Conservation (phyloP, 495 filamentous ascomycete species). For the Staphylotrichum tortipilum region DNA sequence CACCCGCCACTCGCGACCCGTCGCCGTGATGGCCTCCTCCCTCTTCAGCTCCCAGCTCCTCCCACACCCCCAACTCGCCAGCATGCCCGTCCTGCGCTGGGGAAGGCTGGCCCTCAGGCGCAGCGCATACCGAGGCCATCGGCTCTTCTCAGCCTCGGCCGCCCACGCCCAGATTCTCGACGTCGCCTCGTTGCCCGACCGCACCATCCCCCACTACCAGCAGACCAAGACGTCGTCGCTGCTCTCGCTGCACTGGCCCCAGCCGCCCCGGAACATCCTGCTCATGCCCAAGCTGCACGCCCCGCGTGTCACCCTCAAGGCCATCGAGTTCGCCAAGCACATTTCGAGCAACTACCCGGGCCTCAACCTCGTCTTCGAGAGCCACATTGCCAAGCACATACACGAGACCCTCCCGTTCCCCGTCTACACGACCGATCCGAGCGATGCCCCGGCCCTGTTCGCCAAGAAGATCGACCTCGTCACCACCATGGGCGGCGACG, state of each 20-base stretch:
- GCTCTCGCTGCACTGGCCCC: constrained; percentile 79
- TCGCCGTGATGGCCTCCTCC: constrained; percentile 5
- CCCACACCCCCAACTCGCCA: constrained; percentile 1
- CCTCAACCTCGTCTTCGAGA: constrained; percentile 76
- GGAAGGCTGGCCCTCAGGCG: neutral
- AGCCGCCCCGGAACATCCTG: constrained; percentile 79
- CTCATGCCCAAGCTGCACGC: constrained; percentile 79
- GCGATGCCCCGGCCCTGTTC: constrained; percentile 24
- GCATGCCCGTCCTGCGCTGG: constrained; percentile 5
- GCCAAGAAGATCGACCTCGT: constrained; percentile 72
- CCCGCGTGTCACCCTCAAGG: constrained; percentile 57
- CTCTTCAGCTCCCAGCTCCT: too few relatives aligned
- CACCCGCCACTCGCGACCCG: constrained; percentile 10
- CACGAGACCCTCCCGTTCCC: constrained; percentile 70
- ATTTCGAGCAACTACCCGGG: constrained; percentile 70
- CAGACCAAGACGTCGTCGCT: constrained; percentile 46
- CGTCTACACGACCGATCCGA: constrained; percentile 54
- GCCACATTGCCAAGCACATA: constrained; percentile 58
- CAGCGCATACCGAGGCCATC: neutral
- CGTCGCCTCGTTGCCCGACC: constrained; percentile 42
- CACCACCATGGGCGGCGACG: constrained; percentile 87
- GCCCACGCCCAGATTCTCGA: constrained; percentile 39
- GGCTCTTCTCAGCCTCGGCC: constrained; percentile 40
- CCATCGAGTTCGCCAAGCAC: constrained; percentile 77
- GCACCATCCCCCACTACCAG: constrained; percentile 45